These are phyloP conservation scores for Beverwykella pulmonaria DNA, from an alignment of 495 filamentous ascomycete species.

Conservation along the genomic window DNA sequence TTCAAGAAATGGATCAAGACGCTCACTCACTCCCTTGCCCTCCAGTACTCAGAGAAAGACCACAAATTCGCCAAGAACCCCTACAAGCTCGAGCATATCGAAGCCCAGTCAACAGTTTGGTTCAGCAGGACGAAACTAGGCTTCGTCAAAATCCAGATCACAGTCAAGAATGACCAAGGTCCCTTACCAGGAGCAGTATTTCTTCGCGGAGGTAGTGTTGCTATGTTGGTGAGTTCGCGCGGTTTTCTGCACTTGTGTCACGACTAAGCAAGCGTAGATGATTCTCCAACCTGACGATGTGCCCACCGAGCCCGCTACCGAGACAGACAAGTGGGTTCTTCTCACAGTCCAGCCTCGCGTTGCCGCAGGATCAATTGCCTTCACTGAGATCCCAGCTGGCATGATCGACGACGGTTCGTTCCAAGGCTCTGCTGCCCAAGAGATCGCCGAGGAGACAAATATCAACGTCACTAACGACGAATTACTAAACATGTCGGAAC, in stretches of 20 bases:
- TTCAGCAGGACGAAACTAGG: constrained; percentile 67
- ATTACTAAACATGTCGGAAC: constrained; percentile 70
- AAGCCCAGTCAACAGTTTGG: constrained; percentile 73
- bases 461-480: constrained; percentile 54
- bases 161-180: constrained; percentile 60
- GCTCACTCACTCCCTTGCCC: constrained; percentile 64
- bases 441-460: constrained; percentile 76
- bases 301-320: constrained; percentile 40
- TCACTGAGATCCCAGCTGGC: constrained; percentile 82
- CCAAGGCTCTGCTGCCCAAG: constrained; percentile 73
- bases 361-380: constrained; percentile 71
- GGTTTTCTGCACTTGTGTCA: neutral
- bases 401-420: constrained; percentile 80
- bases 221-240: constrained; percentile 63
- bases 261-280: constrained; percentile 5
- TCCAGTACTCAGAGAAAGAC: constrained; percentile 55
- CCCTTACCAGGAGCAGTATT: constrained; percentile 80
- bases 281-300: constrained; percentile 61
- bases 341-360: constrained; percentile 84
- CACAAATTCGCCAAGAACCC: constrained; percentile 75
- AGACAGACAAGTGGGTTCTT: constrained; percentile 67
- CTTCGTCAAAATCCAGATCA: constrained; percentile 74
- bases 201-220: constrained; percentile 78
- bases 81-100: constrained; percentile 69
- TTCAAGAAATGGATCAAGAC: constrained; percentile 67